phyloP scores from a whole-genome alignment of 2,329 filamentous ascomycete species.

The Fusarium chaquense region DNA sequence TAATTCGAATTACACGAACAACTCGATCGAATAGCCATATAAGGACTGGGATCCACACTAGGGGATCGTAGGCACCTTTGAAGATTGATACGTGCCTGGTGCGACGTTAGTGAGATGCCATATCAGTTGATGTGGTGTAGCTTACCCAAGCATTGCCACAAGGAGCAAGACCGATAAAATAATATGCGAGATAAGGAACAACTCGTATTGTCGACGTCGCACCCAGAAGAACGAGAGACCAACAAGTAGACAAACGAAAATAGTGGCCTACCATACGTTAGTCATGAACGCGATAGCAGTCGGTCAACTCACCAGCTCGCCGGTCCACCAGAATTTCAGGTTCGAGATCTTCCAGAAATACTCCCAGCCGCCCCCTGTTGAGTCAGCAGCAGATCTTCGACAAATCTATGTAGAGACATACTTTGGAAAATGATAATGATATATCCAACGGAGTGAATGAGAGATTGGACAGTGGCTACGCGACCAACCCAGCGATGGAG shows the following conservation, averaged over 20 bases:
- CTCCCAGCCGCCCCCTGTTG: constrained; percentile 54
- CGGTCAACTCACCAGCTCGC: constrained; percentile 55
- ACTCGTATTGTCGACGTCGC: constrained; percentile 64
- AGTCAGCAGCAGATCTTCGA: constrained; percentile 35
- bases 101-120: neutral
- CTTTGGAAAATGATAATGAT: constrained; percentile 52
- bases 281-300: fast-evolving
- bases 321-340: constrained; percentile 63
- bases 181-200: constrained; percentile 64
- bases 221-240: constrained; percentile 64
- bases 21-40: constrained; percentile 6
- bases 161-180: constrained; percentile 63
- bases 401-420: constrained; percentile 27
- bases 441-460: constrained; percentile 73
- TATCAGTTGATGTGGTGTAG: fast-evolving
- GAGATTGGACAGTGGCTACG: constrained; percentile 70
- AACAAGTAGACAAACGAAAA: constrained; percentile 59
- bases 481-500: constrained; percentile 77
- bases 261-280: constrained; percentile 51
- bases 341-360: constrained; percentile 52
- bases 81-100: constrained; percentile 64
- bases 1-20: neutral
- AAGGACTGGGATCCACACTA: neutral
- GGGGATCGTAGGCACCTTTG: constrained; percentile 58
- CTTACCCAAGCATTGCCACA: constrained; percentile 64